Evolutionary conservation across 179 eudicot species (phyloP).

Genomic region (Drosera spatulata): DNA sequence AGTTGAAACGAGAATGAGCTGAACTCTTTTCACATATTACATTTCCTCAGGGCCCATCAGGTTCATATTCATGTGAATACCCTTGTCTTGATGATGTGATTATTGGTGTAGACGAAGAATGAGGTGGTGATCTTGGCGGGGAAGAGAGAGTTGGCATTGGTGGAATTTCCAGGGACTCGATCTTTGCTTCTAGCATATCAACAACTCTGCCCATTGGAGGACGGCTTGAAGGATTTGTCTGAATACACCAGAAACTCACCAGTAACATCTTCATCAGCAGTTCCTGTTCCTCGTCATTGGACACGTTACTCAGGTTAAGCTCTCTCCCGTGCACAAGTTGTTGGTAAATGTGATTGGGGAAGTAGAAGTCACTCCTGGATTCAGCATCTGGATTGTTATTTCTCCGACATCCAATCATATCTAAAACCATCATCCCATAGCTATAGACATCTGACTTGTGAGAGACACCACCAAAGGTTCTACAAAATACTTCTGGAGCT

Average conservation of each 20-base stretch:
- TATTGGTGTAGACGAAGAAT: slow-evolving; percentile 4
- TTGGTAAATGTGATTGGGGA: too few relatives aligned
- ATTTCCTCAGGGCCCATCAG: neutral
- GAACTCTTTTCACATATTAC: neutral
- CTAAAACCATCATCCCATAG: neutral
- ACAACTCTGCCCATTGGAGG: slow-evolving; percentile 18
- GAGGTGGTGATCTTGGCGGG: slow-evolving; percentile 15
- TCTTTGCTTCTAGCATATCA: slow-evolving; percentile 14
- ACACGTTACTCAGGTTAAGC: neutral
- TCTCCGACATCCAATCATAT: slow-evolving; percentile 9
- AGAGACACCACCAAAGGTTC: too few relatives aligned
- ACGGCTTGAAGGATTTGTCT: slow-evolving; percentile 5
- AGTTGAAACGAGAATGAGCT: neutral
- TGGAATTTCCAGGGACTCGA: slow-evolving; percentile 11
- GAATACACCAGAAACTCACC: too few relatives aligned
- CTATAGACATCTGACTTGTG: too few relatives aligned
- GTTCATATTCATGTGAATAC: neutral
- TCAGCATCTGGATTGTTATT: slow-evolving; percentile 6
- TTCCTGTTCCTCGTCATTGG: slow-evolving; percentile 4
- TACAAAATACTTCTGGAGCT: too few relatives aligned
- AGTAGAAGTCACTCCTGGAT: slow-evolving; percentile 9
- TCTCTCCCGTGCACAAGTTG: neutral
- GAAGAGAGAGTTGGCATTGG: slow-evolving; percentile 9
- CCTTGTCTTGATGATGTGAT: neutral
- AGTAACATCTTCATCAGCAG: slow-evolving; percentile 10